Conservation (phyloP, 352 stramenopile species). For the Globisporangium cederbergense region DNA sequence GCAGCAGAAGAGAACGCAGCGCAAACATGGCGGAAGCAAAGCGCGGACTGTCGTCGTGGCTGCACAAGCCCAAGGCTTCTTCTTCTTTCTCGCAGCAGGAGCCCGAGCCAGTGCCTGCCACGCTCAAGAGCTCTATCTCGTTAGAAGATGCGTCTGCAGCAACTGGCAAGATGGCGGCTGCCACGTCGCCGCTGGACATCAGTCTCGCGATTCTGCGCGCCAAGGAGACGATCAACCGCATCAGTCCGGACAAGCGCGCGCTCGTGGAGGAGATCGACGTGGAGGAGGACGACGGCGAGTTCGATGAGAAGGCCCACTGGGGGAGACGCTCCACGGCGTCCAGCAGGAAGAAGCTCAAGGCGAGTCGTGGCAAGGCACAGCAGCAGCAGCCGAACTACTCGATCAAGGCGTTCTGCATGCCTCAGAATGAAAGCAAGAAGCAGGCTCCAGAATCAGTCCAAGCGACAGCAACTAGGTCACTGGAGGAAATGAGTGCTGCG, state of each 20-base stretch:
- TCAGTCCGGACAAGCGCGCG: conserved; percentile 50
- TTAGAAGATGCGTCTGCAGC: background rate
- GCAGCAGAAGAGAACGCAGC: background rate
- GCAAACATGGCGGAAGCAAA: conserved; percentile 25
- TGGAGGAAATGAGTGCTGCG: background rate
- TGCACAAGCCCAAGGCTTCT: conserved; percentile 21
- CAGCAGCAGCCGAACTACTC: conserved; percentile 49
- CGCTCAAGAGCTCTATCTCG: background rate
- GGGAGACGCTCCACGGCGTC: conserved; percentile 31
- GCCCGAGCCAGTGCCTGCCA: background rate
- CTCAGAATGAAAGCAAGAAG: background rate
- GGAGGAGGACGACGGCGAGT: conserved; percentile 69
- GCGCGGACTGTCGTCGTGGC: conserved; percentile 36
- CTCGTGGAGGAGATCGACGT: conserved; percentile 67
- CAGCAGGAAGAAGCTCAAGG: conserved; percentile 17
- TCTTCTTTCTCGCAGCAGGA: background rate
- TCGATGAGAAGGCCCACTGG: conserved; percentile 70
- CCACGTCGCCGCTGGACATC: conserved; percentile 39
- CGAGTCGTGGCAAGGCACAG: conserved; percentile 26
- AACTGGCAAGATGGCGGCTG: background rate
- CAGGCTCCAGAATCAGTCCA: background rate
- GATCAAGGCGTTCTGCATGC: conserved; percentile 62
- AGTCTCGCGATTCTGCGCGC: conserved; percentile 33
- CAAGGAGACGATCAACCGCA: conserved; percentile 42
- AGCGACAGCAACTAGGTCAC: background rate